Evolutionary conservation across 2,329 filamentous ascomycete genomes (phyloP).

Genomic region (Polychaeton citri): DNA sequence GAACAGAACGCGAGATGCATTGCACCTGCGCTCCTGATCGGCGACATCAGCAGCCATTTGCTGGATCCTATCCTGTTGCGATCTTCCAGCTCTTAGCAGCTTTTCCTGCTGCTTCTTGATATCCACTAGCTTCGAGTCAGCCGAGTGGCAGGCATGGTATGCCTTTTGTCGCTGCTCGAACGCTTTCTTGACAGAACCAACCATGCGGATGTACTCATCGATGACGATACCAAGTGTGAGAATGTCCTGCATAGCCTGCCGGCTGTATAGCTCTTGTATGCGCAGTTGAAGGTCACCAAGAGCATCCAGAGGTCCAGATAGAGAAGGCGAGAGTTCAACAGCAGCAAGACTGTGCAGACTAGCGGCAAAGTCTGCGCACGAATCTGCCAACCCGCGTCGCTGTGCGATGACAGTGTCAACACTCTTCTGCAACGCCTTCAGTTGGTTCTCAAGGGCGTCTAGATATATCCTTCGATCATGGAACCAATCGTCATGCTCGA

Average conservation of each 20-base stretch:
- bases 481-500: constrained; percentile 99
- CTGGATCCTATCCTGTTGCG: constrained; percentile 87
- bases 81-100: constrained; percentile 83
- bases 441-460: constrained; percentile 81
- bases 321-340: constrained; percentile 77
- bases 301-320: constrained; percentile 80
- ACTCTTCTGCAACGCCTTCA: constrained; percentile 80
- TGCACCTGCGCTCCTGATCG: constrained; percentile 87
- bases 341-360: constrained; percentile 86
- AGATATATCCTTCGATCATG: constrained; percentile 92
- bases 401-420: constrained; percentile 88
- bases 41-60: constrained; percentile 85
- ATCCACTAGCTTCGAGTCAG: constrained; percentile 83
- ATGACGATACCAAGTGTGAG: constrained; percentile 94
- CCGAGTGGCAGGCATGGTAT: constrained; percentile 85
- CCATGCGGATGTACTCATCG: constrained; percentile 93
- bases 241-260: constrained; percentile 93
- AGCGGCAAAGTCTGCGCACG: constrained; percentile 82
- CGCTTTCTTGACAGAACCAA: constrained; percentile 86
- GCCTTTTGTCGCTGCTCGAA: constrained; percentile 90
- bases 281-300: constrained; percentile 88
- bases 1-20: constrained; percentile 79
- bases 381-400: constrained; percentile 84
- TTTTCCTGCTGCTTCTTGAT: constrained; percentile 84
- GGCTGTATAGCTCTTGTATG: constrained; percentile 88